Evolutionary conservation across 768 basidiomycete species (phyloP).

Genomic region (Gyrodon lividus): DNA sequence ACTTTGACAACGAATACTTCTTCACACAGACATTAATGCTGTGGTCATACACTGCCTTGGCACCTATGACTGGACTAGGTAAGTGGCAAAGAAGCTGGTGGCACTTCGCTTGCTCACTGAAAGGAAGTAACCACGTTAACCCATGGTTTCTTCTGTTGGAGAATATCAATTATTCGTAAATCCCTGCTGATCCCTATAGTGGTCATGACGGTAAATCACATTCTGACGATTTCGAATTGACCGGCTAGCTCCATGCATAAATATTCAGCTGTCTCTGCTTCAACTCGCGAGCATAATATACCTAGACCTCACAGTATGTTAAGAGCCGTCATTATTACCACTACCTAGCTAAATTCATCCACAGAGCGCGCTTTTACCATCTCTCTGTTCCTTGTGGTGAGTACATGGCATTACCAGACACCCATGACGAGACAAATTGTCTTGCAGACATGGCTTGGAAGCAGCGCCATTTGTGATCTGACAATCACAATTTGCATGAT

Average conservation of each 20-base stretch:
- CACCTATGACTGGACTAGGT: conserved; percentile 17
- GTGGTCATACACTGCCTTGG: neutral
- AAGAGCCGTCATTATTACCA: neutral
- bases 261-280: conserved; percentile 20
- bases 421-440: neutral
- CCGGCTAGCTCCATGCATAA: neutral
- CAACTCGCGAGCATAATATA: conserved; percentile 18
- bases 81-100: neutral
- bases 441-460: conserved; percentile 21
- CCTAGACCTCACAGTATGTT: neutral
- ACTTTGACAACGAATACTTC: neutral
- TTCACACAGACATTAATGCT: neutral
- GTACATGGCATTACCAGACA: neutral
- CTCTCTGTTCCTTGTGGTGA: conserved; percentile 12
- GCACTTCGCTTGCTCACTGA: neutral
- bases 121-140: conserved; percentile 12
- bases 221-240: neutral
- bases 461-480: conserved; percentile 17
- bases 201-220: conserved; percentile 17
- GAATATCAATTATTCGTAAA: conserved; percentile 11
- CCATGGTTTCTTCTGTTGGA: conserved; percentile 26
- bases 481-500: conserved; percentile 22
- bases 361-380: conserved; percentile 6
- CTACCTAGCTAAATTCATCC: neutral
- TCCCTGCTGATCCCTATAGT: neutral